Percentiles rank a stretch among this genome's conserved stretches.
phyloP scores from a whole-genome alignment of 192 early-diverging fungal species.

The Rhizophagus prolifer region DNA sequence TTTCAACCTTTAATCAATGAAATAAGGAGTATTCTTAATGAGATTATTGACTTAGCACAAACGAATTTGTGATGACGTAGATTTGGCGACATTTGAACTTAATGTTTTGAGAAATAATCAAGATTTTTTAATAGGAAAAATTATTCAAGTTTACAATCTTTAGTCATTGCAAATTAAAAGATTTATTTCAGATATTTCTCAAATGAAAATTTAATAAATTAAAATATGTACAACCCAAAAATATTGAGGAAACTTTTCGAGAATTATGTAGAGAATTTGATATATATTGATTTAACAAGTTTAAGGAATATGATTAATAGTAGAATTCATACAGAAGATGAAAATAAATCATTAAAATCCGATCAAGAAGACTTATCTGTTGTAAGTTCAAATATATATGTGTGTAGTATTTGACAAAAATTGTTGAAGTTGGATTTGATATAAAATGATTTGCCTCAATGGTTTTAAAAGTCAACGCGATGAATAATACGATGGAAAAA shows the following conservation, averaged over 20 bases:
- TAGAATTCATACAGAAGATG: no score
- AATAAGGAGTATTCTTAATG: neutral
- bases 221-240: neutral
- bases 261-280: neutral
- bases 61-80: neutral
- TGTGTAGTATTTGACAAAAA: no score
- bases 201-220: neutral
- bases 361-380: no score
- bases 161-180: neutral
- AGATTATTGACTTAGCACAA: neutral
- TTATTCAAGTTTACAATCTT: neutral
- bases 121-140: neutral
- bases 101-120: neutral
- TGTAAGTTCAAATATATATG: no score
- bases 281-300: neutral
- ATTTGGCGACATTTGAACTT: neutral
- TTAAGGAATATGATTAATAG: no score
- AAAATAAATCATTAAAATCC: no score
- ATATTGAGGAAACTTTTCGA: neutral
- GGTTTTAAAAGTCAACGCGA: no score
- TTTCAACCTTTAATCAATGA: neutral
- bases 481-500: no score
- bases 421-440: no score
- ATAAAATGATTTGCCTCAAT: no score
- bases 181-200: neutral